Conservation (phyloP, 2,329 filamentous ascomycete species). For the Orbilia quercus region DNA sequence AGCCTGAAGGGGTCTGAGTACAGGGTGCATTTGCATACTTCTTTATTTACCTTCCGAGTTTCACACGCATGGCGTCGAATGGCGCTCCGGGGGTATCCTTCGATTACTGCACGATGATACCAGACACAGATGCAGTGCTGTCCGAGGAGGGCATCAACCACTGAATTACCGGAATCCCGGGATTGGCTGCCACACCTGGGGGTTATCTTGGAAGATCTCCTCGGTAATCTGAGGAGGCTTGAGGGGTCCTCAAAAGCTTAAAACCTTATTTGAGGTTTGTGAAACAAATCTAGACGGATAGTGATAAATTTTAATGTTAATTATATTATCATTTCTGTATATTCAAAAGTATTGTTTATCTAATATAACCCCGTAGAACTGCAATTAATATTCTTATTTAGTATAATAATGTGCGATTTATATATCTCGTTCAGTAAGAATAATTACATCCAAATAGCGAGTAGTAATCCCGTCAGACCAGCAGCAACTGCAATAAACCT, state of each 20-base stretch:
- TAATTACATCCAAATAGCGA: too few species aligned
- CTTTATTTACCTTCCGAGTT: too few species aligned
- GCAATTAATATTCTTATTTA: too few species aligned
- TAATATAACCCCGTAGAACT: too few species aligned
- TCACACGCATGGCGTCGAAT: background rate
- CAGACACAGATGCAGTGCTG: background rate
- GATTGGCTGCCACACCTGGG: constrained; percentile 44
- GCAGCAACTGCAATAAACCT: too few species aligned
- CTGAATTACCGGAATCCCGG: constrained; percentile 16
- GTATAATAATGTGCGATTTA: too few species aligned
- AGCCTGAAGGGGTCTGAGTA: too few species aligned
- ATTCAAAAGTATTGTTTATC: too few species aligned
- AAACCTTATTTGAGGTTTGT: constrained; percentile 56
- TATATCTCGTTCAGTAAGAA: too few species aligned
- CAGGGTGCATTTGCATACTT: too few species aligned
- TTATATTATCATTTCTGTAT: too few species aligned
- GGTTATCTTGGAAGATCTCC: constrained; percentile 34
- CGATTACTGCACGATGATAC: constrained; percentile 17
- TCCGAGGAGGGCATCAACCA: background rate
- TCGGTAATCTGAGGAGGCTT: constrained; percentile 51
- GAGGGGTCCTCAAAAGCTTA: constrained; percentile 32
- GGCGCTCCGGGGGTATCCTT: background rate
- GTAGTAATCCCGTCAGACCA: too few species aligned
- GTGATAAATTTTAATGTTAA: background rate
- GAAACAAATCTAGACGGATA: background rate